Base-by-base conservation (phyloP, 148 eudicot genomes). In the Rhododendron ovatum region DNA sequence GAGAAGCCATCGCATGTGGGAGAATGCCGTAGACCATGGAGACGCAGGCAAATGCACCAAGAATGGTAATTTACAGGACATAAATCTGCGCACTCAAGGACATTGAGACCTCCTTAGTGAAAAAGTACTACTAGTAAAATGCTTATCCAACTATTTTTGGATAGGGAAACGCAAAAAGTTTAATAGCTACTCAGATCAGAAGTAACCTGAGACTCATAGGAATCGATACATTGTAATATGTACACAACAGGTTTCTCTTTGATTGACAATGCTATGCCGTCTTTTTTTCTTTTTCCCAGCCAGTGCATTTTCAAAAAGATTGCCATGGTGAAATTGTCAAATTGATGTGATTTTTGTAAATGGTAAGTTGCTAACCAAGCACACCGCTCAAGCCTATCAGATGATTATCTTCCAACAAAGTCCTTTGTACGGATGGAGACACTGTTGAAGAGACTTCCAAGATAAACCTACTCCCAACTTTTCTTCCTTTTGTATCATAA, bases 1-100 rank as follows among this genome's bases (percentile, higher is more conserved):
- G 89, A 92, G 91, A 89, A 91, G 86, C 87, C 83, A 84, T 90
- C 87, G 90, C 84, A 63, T 77, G 78, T 77, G 78, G 77, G 26
- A 77, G 78, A 87, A 50, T 82, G 47, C 74, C 81, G 57, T 51
- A 18, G 59, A 74, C 77, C 82, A 55, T 51, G 74, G 30, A 50
- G 80, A 84, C 67, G 1, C 48, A 18, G 67, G 63, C 47, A 84
- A 48, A 75, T 35, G 35, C 81, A 74, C 43, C 17, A 37, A 76
- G 45, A 71, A 83, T 71, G 79, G 26, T 83, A 83, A 78, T 69
- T 83, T 48, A 45, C 30, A 47, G 51, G 71, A 83, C 59, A 45
- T 22, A 48, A 71, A 83, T 83, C 69, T 76, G 86, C 81, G 11
- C 20, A n/a, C 61, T 48, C 48, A 53, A 45, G 65, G 57, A 35